A percentile compares a stretch with the other conserved stretches of the same genome.
phyloP scores from a whole-genome alignment of 331 rosid genomes.

The Rhamnella rubrinervis region DNA sequence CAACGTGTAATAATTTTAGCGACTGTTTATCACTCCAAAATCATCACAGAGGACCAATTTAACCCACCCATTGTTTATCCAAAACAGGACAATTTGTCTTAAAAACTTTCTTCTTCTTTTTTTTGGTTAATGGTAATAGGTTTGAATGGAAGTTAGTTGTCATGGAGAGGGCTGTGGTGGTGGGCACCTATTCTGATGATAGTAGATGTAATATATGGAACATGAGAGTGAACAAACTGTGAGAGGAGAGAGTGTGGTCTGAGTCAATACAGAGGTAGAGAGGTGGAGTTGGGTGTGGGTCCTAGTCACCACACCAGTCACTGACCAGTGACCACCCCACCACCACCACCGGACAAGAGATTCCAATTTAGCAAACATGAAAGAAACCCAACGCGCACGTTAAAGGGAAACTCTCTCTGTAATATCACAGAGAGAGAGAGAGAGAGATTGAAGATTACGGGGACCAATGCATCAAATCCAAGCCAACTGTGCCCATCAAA shows the following conservation, averaged over 20 bases:
- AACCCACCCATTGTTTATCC: slow-evolving; percentile 23
- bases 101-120: not conserved
- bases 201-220: no score
- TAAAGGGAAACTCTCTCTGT: slow-evolving; percentile 28
- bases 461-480: slow-evolving; percentile 58
- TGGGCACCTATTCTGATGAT: not conserved
- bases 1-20: no score
- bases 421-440: slow-evolving; percentile 12
- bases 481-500: slow-evolving; percentile 47
- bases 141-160: slow-evolving; percentile 10
- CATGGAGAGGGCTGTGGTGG: slow-evolving; percentile 6
- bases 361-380: slow-evolving; percentile 66
- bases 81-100: slow-evolving; percentile 5
- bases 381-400: slow-evolving; percentile 81
- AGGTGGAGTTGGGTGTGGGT: slow-evolving; percentile 40
- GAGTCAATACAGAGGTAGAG: slow-evolving; percentile 30
- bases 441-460: slow-evolving; percentile 25
- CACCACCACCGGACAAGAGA: slow-evolving; percentile 52
- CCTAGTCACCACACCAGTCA: slow-evolving; percentile 36
- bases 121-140: slow-evolving; percentile 7
- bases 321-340: slow-evolving; percentile 29
- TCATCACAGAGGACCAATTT: not conserved
- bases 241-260: slow-evolving; percentile 11
- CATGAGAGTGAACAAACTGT: no score
- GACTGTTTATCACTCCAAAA: no score